Conservation (phyloP, 768 basidiomycete genomes). For the Rhodotorula toruloides region DNA sequence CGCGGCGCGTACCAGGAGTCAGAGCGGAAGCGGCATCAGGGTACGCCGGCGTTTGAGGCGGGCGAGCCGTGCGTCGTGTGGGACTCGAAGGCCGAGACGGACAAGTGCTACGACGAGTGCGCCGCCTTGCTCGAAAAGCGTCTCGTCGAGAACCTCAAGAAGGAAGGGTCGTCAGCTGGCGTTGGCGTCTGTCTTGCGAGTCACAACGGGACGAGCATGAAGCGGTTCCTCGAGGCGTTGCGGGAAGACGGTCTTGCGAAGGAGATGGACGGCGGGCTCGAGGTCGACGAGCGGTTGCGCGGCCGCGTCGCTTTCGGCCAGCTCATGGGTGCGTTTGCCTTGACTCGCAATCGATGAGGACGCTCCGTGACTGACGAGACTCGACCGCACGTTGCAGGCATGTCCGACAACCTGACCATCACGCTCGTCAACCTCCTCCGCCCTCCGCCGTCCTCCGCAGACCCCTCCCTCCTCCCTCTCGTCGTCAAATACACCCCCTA, state of each 20-base stretch:
- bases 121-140: constrained; percentile 35
- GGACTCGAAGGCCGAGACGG: constrained; percentile 42
- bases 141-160: constrained; percentile 29
- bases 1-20: constrained; percentile 43
- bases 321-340: constrained; percentile 36
- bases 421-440: constrained; percentile 29
- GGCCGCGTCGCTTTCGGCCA: constrained; percentile 42
- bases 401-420: constrained; percentile 39
- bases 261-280: constrained; percentile 23
- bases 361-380: no score
- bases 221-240: constrained; percentile 28
- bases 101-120: constrained; percentile 41
- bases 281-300: constrained; percentile 37
- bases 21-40: constrained; percentile 29
- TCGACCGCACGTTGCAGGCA: constrained; percentile 14
- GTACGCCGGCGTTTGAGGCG: neutral
- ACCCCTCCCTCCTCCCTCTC: constrained; percentile 13
- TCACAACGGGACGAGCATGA: constrained; percentile 42
- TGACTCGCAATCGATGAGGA: accelerated
- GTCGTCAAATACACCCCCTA: constrained; percentile 43
- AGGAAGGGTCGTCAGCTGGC: constrained; percentile 1
- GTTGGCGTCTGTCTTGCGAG: constrained; percentile 41
- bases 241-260: constrained; percentile 32
- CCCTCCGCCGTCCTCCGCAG: neutral
- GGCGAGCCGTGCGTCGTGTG: constrained; percentile 40